Evolutionary conservation across 257 asterid genomes (phyloP).

Genomic region (Orobanche coerulescens): DNA sequence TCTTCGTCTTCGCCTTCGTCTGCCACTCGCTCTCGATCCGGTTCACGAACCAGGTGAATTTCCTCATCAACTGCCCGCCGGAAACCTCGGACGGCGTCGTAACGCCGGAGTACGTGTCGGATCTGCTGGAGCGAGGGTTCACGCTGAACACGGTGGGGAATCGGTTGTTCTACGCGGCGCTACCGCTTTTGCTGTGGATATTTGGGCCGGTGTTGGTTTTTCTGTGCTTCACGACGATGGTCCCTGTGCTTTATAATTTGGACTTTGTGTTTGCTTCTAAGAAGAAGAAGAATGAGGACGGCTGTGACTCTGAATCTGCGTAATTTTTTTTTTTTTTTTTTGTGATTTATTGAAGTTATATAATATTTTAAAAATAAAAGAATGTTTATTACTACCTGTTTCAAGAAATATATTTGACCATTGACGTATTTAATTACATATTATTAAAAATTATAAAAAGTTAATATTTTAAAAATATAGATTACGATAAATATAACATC

Average conservation of each 20-base stretch:
- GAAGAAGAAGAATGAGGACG: constrained; percentile 22
- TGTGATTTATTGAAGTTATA: too few relatives aligned
- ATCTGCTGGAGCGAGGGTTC: constrained; percentile 60
- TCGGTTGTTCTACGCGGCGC: constrained; percentile 66
- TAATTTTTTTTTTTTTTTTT: too few relatives aligned
- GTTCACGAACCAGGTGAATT: constrained; percentile 75
- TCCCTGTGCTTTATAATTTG: constrained; percentile 68
- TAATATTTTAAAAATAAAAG: too few relatives aligned
- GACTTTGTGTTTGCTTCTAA: constrained; percentile 44
- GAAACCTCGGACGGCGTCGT: constrained; percentile 31
- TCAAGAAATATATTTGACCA: too few relatives aligned
- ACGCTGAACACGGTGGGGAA: constrained; percentile 65
- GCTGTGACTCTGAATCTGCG: constrained; percentile 16
- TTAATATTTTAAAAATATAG: too few relatives aligned
- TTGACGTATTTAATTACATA: too few relatives aligned
- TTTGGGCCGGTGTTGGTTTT: constrained; percentile 83
- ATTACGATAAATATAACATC: too few relatives aligned
- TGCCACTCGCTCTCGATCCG: constrained; percentile 80
- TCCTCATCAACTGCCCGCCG: constrained; percentile 71
- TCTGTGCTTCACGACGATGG: constrained; percentile 55
- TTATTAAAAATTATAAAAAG: too few relatives aligned
- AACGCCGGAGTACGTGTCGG: constrained; percentile 57
- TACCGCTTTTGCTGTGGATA: constrained; percentile 81
- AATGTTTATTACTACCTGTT: too few relatives aligned
- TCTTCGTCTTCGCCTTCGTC: constrained; percentile 65